Evolutionary conservation across 305 asterid genomes (phyloP), one percentile per base, ranked within the genome.

Genomic region (Rubia peregrina): DNA sequence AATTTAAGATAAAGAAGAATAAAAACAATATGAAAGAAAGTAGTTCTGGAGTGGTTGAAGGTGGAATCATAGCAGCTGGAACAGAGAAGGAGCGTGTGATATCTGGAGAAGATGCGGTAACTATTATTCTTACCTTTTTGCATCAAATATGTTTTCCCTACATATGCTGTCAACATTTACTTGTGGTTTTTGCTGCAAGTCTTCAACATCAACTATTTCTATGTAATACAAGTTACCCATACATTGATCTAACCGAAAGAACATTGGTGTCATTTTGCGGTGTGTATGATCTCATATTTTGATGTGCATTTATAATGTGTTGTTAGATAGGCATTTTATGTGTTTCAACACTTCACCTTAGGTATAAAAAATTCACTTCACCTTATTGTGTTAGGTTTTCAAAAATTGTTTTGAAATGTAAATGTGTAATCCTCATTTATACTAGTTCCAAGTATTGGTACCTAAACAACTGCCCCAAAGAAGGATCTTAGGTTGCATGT

Each of bases 1-100:
- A 91, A 79, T 94, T 87, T 64, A 91, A 88, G 80, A 71, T 79
- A 65, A 83, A 80, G 82, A 94, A 82, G 78, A 82, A 83, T 73
- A 89, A 71, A 78, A 74, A 76, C 59, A 78, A 53, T 67, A 82
- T 80, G 71, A 85, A 84, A 72, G 87, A 85, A 43, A 75, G 71
- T 66, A 78, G 70, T 75, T 43, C 74, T 49, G 81, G 81, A 68
- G 68, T 70, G 60, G 72, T 64, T 69, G 88, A 80, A 79, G 86
- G 86, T 71, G 88, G 88, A 74, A 49, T 84, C 36, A 77, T 84
- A 65, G 86, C 86, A 64, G 88, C 83, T 65, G 88, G 88, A 76
- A 84, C 88, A 55, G 83, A 81, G 59, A 84, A 81, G 74, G 88
- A 84, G 75, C 88, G 84, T 46, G 72, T 69, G 64, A 62, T 84